These are phyloP conservation scores for Rhododendron williamsianum DNA, from an alignment of 148 eudicot species.

Conservation along the genomic window DNA sequence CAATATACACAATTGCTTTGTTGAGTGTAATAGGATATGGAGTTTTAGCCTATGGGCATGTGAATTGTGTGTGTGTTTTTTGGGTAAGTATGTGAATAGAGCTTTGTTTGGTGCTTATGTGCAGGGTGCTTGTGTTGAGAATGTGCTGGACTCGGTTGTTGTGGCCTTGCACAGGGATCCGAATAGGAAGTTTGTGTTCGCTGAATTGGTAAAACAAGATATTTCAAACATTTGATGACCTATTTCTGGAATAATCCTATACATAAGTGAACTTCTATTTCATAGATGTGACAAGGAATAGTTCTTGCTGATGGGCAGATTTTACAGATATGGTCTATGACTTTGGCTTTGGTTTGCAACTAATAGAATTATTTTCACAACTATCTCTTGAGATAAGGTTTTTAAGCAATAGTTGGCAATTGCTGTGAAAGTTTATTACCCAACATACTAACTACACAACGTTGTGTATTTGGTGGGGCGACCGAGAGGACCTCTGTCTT, in stretches of 20 bases:
- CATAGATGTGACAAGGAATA: neutral
- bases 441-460: neutral
- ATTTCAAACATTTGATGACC: neutral
- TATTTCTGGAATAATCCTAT: neutral
- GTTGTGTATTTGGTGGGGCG: neutral
- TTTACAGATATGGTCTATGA: neutral
- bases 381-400: neutral
- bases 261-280: neutral
- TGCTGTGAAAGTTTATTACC: neutral
- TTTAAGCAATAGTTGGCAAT: neutral
- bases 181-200: constrained; percentile 79
- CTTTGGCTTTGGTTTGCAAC: neutral
- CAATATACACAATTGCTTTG: neutral
- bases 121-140: constrained; percentile 87
- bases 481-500: neutral
- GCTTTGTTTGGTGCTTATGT: constrained; percentile 12
- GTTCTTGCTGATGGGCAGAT: neutral
- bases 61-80: neutral
- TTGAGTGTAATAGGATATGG: neutral
- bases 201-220: constrained; percentile 57
- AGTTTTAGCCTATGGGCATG: neutral
- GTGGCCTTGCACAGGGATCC: constrained; percentile 55
- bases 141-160: constrained; percentile 74
- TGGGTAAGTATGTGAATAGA: neutral
- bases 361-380: neutral